Base-by-base conservation (phyloP, 2,329 filamentous ascomycete genomes). In the Pseudogymnoascus sp. region DNA sequence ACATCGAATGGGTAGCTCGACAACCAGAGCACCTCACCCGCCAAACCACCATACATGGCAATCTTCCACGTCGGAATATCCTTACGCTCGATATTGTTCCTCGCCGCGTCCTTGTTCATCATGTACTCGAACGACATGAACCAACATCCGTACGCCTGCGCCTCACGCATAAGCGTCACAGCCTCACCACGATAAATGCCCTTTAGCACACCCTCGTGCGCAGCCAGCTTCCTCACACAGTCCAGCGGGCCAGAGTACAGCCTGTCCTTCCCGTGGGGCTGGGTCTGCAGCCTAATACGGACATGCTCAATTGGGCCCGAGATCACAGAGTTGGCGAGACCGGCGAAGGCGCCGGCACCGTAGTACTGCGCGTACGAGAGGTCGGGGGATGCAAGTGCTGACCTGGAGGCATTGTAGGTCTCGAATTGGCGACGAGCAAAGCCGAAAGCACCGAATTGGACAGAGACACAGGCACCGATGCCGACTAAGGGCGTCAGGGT, bases 401-500 rank as follows among this genome's bases (percentile, higher is more conserved):
- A 69, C 67, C 72, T 71, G 70, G 78, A 77, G 67, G 80, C 74
- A 77, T 96, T 96, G 68, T 83, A 82, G 50, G 84, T 79, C 79
- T 97, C 93, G 74, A 99, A 87, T 72, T 84, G 88, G 65, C 95
- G 90, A 65, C 91, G 90, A 7, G 93, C 93, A 73, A 89, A 88
- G 81, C 97, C 92, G 82, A 97, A 99, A 71, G 90, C 95, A 67
- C 93, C 95, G 76, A 99, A 99, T 80, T 99, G 95, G 71, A 99
- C 89, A n/a, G 92, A 97, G 53, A 95, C 93, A 75, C 95, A 99
- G 69, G 95, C 95, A 70, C 95, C 95, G 73, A 99, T 97, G 69
- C 95, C 95, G 64, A 99, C 85, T 63, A 99, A 82, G 0, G 95
- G 95, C 4, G 95, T 97, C 63, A 99, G 82, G 0, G 95, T 97